Base-by-base conservation (phyloP, 768 basidiomycete species). In the Pisolithus microcarpus region DNA sequence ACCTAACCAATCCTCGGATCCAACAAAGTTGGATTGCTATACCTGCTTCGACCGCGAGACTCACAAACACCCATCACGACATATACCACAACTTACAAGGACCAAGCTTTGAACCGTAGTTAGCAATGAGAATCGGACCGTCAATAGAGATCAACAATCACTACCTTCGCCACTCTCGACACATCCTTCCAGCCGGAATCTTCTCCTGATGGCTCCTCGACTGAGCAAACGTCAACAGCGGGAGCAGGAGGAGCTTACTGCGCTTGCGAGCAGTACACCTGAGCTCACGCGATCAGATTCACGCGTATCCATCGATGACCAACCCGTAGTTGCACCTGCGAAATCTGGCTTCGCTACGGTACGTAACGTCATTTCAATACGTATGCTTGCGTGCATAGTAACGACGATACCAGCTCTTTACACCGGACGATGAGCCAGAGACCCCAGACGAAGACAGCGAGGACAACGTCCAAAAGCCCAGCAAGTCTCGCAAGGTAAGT, bases 171-270 rank as follows among this genome's bases (percentile, higher is more conserved):
- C 30, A 31, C 30, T 11, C 30, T 34, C 13, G 13, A 34, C 9
- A 30, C 30, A 9, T 10, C 10, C 15, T 38, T 38, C 7, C 5
- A 38, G n/a, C n/a, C n/a, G n/a, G n/a, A n/a, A n/a, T n/a, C n/a
- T n/a, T n/a, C n/a, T n/a, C n/a, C n/a, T n/a, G 34, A 89, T 87
- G 87, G 75, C 85, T 51, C 81, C 85, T 19, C 75, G 86, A 55
- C 68, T 85, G 37, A 93, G 81, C 68, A 94, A 91, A 68, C 77
- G 92, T 44, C 91, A 92, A 65, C 88, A 93, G 61, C 73, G 91
- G 43, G 89, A 91, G 60, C 75, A 82, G 21, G 89, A 92, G 52
- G 89, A 94, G 56, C 78, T 94, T 2, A 74, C 80, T 34, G 76
- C 79, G 1, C 74, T 85, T 37, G 59, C 69, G 2, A 60, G 68